Percentiles rank a stretch among this genome's conserved stretches.
Conservation (phyloP, 148 eudicot species). For the Persicaria maculosa region DNA sequence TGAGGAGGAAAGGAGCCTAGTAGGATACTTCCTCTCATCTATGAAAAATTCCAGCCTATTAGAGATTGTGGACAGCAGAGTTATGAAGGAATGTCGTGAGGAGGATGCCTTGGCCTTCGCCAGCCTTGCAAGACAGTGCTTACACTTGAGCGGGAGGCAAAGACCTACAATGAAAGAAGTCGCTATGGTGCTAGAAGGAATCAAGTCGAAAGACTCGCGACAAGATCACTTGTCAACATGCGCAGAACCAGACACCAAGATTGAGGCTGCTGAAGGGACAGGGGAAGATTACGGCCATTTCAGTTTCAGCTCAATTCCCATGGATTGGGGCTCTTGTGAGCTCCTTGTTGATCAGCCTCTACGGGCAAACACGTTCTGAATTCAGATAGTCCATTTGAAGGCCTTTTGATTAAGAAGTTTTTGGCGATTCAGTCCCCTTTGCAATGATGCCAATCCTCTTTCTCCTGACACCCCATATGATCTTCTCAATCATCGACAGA, state of each 20-base stretch:
- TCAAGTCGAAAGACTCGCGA: neutral
- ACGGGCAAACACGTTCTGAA: neutral
- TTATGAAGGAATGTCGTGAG: conserved; percentile 21
- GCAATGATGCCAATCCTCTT: too few species aligned
- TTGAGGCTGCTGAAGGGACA: neutral
- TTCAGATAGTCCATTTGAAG: neutral
- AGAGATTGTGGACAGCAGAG: conserved; percentile 21
- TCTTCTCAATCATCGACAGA: too few species aligned
- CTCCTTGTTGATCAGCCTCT: neutral
- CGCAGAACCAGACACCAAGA: neutral
- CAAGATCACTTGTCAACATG: neutral
- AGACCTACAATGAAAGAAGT: conserved; percentile 40
- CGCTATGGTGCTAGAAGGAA: conserved; percentile 17
- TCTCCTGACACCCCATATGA: too few species aligned
- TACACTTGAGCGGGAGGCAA: conserved; percentile 22
- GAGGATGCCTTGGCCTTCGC: conserved; percentile 23
- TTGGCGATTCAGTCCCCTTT: too few species aligned
- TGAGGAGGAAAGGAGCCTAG: too few species aligned
- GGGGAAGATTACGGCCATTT: neutral
- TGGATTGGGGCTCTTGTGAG: neutral
- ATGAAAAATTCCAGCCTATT: neutral
- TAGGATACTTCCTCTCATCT: too few species aligned
- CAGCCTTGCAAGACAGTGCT: conserved; percentile 24
- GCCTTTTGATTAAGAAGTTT: too few species aligned
- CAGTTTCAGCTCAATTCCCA: neutral